Percentiles rank a stretch among this genome's conserved stretches.
Evolutionary conservation across 1,139 yeast genomes (phyloP).

Genomic region (Blastobotrys petasosporus): DNA sequence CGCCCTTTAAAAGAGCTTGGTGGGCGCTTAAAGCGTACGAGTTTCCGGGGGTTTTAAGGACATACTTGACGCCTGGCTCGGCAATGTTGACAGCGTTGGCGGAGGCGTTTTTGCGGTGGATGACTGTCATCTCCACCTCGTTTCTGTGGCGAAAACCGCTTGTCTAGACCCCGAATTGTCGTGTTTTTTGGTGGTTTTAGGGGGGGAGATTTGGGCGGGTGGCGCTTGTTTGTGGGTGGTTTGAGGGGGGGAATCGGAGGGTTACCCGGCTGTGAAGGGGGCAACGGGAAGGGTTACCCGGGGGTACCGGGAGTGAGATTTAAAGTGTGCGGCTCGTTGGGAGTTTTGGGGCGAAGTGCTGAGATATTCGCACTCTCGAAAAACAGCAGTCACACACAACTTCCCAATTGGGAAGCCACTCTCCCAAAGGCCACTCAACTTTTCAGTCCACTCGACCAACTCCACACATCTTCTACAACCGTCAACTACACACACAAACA

Average conservation of each 20-base stretch:
- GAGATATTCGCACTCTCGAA: not conserved
- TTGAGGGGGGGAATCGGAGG: not conserved
- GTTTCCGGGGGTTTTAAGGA: no score
- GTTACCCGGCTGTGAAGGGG: no score
- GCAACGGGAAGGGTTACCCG: no score
- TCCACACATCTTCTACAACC: not conserved
- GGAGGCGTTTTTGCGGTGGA: slow-evolving; percentile 33
- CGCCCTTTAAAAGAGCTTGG: no score
- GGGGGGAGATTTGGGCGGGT: no score
- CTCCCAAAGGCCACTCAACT: not conserved
- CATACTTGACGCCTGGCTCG: slow-evolving; percentile 38
- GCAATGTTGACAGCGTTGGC: slow-evolving; percentile 29
- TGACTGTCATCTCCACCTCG: slow-evolving; percentile 30
- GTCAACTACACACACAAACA: slow-evolving; percentile 2
- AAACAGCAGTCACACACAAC: not conserved
- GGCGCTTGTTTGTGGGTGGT: not conserved
- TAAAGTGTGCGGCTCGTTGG: no score
- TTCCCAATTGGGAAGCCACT: not conserved
- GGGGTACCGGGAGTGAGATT: no score
- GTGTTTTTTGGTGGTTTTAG: not conserved
- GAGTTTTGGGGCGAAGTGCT: no score
- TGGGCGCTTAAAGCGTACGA: no score
- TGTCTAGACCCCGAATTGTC: not conserved
- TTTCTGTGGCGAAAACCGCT: not conserved
- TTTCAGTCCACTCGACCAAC: not conserved